A percentile compares a stretch with the other conserved stretches of the same genome.
Conservation (phyloP, 345 rosid genomes). For the Citrus cavaleriei region DNA sequence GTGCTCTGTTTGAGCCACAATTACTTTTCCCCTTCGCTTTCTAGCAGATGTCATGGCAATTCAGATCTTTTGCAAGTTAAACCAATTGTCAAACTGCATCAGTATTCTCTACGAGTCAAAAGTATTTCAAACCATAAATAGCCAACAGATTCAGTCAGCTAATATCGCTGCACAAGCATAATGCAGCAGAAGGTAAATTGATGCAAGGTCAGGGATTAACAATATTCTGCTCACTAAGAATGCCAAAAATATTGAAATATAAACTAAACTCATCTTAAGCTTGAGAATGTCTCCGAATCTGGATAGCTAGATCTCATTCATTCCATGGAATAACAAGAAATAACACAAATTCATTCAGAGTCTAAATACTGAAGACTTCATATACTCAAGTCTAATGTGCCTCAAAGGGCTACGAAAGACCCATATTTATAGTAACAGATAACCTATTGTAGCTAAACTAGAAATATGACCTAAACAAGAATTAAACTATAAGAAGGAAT, state of each 20-base stretch:
- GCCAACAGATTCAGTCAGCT: neutral
- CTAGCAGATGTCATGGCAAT: constrained; percentile 25
- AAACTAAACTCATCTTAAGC: too few species aligned
- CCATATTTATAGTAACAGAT: too few species aligned
- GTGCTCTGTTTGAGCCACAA: constrained; percentile 11
- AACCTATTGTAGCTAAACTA: too few species aligned
- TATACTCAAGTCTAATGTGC: too few species aligned
- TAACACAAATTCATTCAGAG: neutral
- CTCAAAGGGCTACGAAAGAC: too few species aligned
- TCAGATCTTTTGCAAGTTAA: constrained; percentile 4
- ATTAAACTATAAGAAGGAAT: too few species aligned
- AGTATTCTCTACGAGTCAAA: neutral
- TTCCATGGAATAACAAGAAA: neutral
- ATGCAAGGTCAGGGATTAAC: neutral
- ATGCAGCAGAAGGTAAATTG: neutral
- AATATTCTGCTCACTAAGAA: neutral
- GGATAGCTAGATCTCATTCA: neutral
- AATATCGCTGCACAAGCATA: neutral
- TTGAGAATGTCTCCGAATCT: neutral
- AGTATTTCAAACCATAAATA: neutral
- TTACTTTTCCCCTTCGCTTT: constrained; percentile 20
- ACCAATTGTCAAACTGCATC: neutral
- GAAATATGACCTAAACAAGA: too few species aligned
- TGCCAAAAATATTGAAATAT: neutral
- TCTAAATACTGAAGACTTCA: too few species aligned